A percentile compares a stretch with the other conserved stretches of the same genome.
These are phyloP conservation scores for Inga leiocalycina DNA, from an alignment of 306 rosid species.

Conservation along the genomic window DNA sequence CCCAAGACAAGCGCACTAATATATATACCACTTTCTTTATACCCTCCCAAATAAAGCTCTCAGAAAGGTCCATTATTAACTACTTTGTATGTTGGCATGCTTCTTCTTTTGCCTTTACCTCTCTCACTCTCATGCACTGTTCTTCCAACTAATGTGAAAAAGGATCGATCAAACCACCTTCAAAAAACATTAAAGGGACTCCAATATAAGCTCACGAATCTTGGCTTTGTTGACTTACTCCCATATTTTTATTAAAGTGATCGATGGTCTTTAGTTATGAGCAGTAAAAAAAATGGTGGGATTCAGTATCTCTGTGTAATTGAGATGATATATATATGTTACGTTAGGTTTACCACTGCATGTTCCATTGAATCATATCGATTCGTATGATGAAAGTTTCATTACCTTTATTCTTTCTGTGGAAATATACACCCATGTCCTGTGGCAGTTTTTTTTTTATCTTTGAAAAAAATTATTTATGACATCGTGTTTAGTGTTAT, in stretches of 20 bases:
- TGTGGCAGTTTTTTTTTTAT: constrained; percentile 10
- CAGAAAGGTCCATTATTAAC: constrained; percentile 60
- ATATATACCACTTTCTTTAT: constrained; percentile 9
- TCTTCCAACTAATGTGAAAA: constrained; percentile 9
- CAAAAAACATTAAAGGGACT: not conserved
- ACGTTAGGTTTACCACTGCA: constrained; percentile 18
- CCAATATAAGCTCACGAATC: constrained; percentile 13
- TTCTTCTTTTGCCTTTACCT: constrained; percentile 1
- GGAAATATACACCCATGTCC: not conserved
- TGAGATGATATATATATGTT: not conserved
- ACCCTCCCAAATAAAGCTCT: constrained; percentile 45
- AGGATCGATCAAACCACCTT: not conserved
- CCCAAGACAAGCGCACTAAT: constrained; percentile 30
- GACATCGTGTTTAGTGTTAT: not conserved
- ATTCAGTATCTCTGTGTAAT: constrained; percentile 17
- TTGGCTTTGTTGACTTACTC: constrained; percentile 20
- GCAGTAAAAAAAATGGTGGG: constrained; percentile 35
- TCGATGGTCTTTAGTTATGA: not conserved
- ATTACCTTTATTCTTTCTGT: constrained; percentile 29
- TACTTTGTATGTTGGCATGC: constrained; percentile 38
- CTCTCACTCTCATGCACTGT: not conserved
- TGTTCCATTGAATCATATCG: constrained; percentile 19
- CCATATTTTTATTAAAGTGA: constrained; percentile 18
- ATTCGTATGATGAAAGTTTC: constrained; percentile 25
- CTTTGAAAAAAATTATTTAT: not conserved